phyloP scores from a whole-genome alignment of 345 rosid genomes.

The Salix udensis region DNA sequence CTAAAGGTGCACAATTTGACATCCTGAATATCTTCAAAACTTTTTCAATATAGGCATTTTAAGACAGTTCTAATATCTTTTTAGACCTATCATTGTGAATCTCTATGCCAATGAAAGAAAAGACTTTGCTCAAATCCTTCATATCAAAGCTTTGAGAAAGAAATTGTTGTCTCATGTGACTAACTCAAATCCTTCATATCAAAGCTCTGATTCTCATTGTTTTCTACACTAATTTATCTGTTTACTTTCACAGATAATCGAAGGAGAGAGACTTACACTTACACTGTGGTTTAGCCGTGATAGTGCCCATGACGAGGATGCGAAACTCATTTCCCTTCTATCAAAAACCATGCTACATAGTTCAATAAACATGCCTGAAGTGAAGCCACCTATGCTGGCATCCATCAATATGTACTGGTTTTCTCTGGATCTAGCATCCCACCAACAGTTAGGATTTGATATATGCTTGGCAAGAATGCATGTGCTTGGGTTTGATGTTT shows the following conservation, averaged over 20 bases:
- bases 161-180: too few species aligned
- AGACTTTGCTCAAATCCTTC: too few species aligned
- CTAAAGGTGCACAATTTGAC: too few species aligned
- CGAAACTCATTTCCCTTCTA: conserved; percentile 65
- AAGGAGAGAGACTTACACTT: conserved; percentile 88
- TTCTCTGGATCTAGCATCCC: conserved; percentile 38
- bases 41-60: too few species aligned
- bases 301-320: conserved; percentile 74
- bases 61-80: too few species aligned
- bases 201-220: too few species aligned
- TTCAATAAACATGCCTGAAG: conserved; percentile 9
- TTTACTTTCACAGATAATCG: conserved; percentile 45
- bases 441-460: conserved; percentile 49
- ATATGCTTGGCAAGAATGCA: conserved; percentile 65
- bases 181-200: too few species aligned
- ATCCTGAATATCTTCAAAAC: too few species aligned
- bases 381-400: conserved; percentile 53
- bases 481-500: conserved; percentile 54
- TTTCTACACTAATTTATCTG: conserved; percentile 4
- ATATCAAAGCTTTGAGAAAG: too few species aligned
- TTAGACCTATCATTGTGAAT: too few species aligned
- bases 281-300: conserved; percentile 88
- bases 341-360: conserved; percentile 27
- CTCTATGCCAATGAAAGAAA: too few species aligned
- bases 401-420: conserved; percentile 84